These are phyloP conservation scores for Paecilomyces formosus DNA, from an alignment of 2,329 filamentous ascomycete species.

Conservation along the genomic window DNA sequence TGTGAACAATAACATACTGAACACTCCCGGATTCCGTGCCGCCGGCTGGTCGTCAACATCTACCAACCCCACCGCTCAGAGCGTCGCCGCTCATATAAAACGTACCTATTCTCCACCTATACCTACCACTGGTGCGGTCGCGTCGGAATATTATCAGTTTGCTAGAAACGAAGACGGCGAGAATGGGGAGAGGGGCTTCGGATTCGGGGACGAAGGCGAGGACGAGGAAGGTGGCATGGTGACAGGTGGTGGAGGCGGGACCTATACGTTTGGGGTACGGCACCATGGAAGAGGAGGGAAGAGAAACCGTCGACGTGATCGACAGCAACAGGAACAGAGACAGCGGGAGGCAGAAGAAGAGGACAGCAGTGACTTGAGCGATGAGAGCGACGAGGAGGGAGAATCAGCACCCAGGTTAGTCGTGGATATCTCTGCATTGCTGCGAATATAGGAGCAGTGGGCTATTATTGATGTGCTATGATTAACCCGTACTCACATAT, in stretches of 20 bases:
- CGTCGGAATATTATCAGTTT: conserved; percentile 56
- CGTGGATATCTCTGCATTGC: neutral
- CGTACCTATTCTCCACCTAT: conserved; percentile 61
- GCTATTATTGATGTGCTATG: no score
- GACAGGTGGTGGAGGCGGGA: conserved; percentile 46
- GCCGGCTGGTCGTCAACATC: conserved; percentile 50
- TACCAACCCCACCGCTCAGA: conserved; percentile 24
- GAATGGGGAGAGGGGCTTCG: conserved; percentile 19
- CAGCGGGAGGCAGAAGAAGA: conserved; percentile 53
- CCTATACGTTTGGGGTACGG: conserved; percentile 49
- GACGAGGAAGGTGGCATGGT: conserved; percentile 59
- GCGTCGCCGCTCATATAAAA: conserved; percentile 49
- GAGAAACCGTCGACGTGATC: conserved; percentile 28
- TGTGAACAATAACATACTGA: conserved; percentile 55
- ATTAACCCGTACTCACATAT: conserved; percentile 13
- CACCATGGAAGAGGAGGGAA: conserved; percentile 21
- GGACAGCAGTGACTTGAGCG: conserved; percentile 59
- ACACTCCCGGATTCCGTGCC: conserved; percentile 57
- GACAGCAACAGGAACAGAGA: conserved; percentile 42
- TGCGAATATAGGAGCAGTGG: neutral
- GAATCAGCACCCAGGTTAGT: conserved; percentile 34
- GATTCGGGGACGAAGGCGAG: conserved; percentile 43
- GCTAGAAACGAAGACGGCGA: conserved; percentile 23
- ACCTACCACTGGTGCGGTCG: conserved; percentile 49
- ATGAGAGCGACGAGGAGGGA: conserved; percentile 58